These are phyloP conservation scores for Sarcodon sp. DNA, from an alignment of 768 basidiomycete species.

Conservation along the genomic window DNA sequence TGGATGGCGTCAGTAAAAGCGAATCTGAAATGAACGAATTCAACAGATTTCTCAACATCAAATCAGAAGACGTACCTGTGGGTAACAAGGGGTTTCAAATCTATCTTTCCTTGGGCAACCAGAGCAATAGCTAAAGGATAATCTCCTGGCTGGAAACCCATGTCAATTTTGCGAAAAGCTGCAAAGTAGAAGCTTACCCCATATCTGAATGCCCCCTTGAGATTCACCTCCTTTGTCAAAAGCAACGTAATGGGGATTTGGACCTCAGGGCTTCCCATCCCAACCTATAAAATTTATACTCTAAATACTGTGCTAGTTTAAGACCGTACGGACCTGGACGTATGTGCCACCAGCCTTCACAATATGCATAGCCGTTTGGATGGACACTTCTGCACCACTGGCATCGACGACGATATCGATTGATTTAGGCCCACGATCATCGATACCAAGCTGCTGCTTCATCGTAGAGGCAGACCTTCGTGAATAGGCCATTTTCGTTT, in stretches of 20 bases:
- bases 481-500: conserved; percentile 60
- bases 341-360: conserved; percentile 66
- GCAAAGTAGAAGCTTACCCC: conserved; percentile 32
- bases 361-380: conserved; percentile 73
- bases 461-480: conserved; percentile 57
- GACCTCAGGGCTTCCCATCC: conserved; percentile 74
- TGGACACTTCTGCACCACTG: conserved; percentile 85
- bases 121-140: conserved; percentile 81
- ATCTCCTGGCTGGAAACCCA: conserved; percentile 50
- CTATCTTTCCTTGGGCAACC: conserved; percentile 67
- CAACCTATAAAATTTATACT: conserved; percentile 41
- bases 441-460: conserved; percentile 49
- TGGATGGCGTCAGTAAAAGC: conserved; percentile 62
- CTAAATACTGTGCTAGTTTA: background rate
- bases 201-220: conserved; percentile 92
- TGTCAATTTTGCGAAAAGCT: background rate
- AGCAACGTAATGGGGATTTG: conserved; percentile 59
- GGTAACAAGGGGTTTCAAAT: conserved; percentile 81
- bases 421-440: conserved; percentile 53
- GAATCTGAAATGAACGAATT: conserved; percentile 30
- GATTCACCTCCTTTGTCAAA: conserved; percentile 63
- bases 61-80: conserved; percentile 43
- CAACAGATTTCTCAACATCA: background rate
- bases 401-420: conserved; percentile 89
- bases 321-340: conserved; percentile 36